A percentile compares a stretch with the other conserved stretches of the same genome.
phyloP scores from a whole-genome alignment of 2,329 filamentous ascomycete species.

The Calonectria ilicicola region DNA sequence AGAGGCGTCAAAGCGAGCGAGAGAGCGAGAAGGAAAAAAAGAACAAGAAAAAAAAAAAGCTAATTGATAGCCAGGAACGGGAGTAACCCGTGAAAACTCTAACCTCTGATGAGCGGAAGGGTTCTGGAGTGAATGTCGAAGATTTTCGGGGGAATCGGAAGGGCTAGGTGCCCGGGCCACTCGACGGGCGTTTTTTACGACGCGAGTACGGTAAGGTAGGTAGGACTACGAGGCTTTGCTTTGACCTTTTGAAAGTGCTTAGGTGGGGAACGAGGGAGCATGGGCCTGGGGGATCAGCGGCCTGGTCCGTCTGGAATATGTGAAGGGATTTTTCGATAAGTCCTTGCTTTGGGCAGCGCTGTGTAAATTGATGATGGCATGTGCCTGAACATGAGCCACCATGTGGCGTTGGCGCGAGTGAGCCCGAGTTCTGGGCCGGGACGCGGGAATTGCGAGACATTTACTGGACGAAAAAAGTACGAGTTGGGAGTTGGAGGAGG shows the following conservation, averaged over 20 bases:
- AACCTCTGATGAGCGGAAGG: neutral
- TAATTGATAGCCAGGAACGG: neutral
- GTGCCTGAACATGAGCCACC: constrained; percentile 8
- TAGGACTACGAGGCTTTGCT: constrained; percentile 13
- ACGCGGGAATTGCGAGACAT: neutral
- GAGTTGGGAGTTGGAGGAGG: too few relatives aligned
- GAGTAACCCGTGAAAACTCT: constrained; percentile 3
- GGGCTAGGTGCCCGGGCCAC: constrained; percentile 31
- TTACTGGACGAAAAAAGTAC: neutral
- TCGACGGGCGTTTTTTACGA: constrained; percentile 26
- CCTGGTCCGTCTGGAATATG: constrained; percentile 1
- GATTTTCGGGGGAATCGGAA: constrained; percentile 14
- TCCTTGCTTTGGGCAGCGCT: neutral
- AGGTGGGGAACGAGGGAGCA: neutral
- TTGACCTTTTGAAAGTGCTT: constrained; percentile 8
- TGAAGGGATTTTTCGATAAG: neutral
- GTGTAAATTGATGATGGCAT: neutral
- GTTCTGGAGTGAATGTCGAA: constrained; percentile 20
- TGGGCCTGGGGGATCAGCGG: constrained; percentile 12
- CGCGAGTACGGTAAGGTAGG: constrained; percentile 23
- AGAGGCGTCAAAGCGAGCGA: neutral
- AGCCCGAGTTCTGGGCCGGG: neutral
- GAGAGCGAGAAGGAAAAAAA: neutral
- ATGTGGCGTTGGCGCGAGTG: neutral
- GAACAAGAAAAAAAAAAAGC: neutral